A percentile compares a stretch with the other conserved stretches of the same genome.
Conservation (phyloP, 768 basidiomycete genomes). For the Pisolithus microcarpus region DNA sequence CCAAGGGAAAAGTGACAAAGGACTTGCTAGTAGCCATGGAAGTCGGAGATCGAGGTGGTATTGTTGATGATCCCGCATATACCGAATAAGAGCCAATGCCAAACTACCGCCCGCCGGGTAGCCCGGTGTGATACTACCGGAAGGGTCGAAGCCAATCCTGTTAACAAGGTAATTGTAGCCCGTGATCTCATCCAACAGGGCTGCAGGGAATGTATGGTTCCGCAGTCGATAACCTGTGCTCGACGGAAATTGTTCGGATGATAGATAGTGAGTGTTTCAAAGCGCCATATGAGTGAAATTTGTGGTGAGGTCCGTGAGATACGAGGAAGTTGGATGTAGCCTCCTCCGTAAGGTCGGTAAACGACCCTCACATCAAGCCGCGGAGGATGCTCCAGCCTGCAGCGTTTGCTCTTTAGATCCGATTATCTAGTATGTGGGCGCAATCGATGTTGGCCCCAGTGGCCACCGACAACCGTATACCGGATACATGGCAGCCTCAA, state of each 20-base stretch:
- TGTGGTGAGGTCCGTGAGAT: constrained; percentile 7
- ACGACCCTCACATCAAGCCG: constrained; percentile 2
- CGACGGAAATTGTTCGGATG: constrained; percentile 32
- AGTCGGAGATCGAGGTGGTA: constrained; percentile 10
- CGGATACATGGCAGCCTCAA: too few relatives aligned
- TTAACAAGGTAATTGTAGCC: constrained; percentile 46
- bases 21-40: constrained; percentile 19
- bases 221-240: constrained; percentile 39
- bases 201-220: constrained; percentile 41
- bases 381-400: too few relatives aligned
- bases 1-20: constrained; percentile 21
- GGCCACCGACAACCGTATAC: too few relatives aligned
- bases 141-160: constrained; percentile 30
- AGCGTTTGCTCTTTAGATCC: too few relatives aligned
- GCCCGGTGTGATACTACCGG: constrained; percentile 38
- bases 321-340: constrained; percentile 20
- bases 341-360: constrained; percentile 28
- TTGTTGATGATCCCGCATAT: constrained; percentile 22
- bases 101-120: constrained; percentile 53
- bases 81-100: constrained; percentile 32
- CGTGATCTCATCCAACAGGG: constrained; percentile 44
- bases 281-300: too few relatives aligned
- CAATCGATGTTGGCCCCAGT: too few relatives aligned
- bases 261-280: constrained; percentile 10
- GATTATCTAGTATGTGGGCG: too few relatives aligned